These are phyloP conservation scores for Arthrobotrys iridis DNA, from an alignment of 2,329 filamentous ascomycete genomes.

Conservation along the genomic window DNA sequence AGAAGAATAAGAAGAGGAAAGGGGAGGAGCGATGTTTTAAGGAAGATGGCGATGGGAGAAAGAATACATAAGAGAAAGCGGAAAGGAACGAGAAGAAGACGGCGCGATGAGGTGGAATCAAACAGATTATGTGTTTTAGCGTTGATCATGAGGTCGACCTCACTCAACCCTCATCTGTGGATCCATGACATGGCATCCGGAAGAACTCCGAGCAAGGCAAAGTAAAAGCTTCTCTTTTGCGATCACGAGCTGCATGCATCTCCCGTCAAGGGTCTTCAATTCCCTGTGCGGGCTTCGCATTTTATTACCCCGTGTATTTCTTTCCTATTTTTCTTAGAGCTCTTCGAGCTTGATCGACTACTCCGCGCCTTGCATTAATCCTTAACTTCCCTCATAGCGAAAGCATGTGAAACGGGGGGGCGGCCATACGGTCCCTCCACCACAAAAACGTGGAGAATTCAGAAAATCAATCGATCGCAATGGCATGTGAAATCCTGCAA, in stretches of 20 bases:
- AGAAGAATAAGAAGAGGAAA: background rate
- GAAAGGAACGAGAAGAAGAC: background rate
- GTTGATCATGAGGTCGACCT: conserved; percentile 53
- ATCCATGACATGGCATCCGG: conserved; percentile 7
- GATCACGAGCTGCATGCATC: conserved; percentile 21
- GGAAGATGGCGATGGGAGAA: conserved; percentile 6
- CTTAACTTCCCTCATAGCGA: conserved; percentile 36
- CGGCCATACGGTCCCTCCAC: background rate
- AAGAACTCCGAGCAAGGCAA: background rate
- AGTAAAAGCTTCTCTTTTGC: background rate
- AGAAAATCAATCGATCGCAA: background rate
- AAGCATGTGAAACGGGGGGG: conserved; percentile 31
- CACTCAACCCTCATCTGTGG: background rate
- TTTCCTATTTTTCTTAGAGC: conserved; percentile 15
- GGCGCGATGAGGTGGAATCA: conserved; percentile 12
- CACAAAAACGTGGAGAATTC: conserved; percentile 31
- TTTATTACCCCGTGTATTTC: too few relatives aligned
- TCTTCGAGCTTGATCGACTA: background rate
- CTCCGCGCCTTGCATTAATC: conserved; percentile 30
- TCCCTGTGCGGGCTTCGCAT: conserved; percentile 6
- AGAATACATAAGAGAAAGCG: too few relatives aligned
- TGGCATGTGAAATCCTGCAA: conserved; percentile 48
- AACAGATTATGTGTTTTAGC: conserved; percentile 38
- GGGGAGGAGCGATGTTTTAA: conserved; percentile 3
- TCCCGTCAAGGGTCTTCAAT: conserved; percentile 11